Base-by-base conservation (phyloP, 345 rosid species). In the Camelina hispida region DNA sequence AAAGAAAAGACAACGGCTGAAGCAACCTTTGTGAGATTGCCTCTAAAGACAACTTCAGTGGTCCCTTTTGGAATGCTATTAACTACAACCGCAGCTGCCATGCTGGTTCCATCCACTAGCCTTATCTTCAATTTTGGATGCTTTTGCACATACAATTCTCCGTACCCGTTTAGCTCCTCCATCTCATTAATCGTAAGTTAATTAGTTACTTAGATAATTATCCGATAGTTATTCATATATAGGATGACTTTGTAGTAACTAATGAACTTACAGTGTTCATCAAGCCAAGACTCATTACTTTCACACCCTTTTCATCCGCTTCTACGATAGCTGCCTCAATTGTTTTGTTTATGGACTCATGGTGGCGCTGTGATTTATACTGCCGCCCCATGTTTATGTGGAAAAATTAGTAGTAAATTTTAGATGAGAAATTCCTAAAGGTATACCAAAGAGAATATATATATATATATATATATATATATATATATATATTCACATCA, bases 241-340 rank as follows among this genome's bases (percentile, higher is more conserved):
- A 13, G 16, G 28, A 38, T 70, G 15, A 0, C 11, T 30, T 16
- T 25, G 28, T 3, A 51, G 52, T 38, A 37, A 25, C 4, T 16
- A 25, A 37, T 25, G 28, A 25, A 23, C 79, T 80, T 79, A 78
- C 89, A 84, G 80, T 85, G 77, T 89, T 87, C 78, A 84, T 18
- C 37, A 89, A 81, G 6, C 88, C 93, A 9, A 89, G 80, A 72
- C 88, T 89, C 57, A 87, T 20, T 25, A 83, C 91, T 62, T 78
- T 85, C 18, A 78, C 91, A 3, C 91, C 91, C 65, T 81, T 87
- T 10, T 14, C 50, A 37, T 89, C 82, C 1, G 91, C 93, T 52
- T 84, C 79, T 6, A 83, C 32, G 40, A 87, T 78, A 23, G 88
- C 85, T 68, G 76, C 71, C 75, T 87, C 91, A 40, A 89, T 83